Base-by-base conservation (phyloP, 257 asterid species). In the Cynanchum wilfordii region DNA sequence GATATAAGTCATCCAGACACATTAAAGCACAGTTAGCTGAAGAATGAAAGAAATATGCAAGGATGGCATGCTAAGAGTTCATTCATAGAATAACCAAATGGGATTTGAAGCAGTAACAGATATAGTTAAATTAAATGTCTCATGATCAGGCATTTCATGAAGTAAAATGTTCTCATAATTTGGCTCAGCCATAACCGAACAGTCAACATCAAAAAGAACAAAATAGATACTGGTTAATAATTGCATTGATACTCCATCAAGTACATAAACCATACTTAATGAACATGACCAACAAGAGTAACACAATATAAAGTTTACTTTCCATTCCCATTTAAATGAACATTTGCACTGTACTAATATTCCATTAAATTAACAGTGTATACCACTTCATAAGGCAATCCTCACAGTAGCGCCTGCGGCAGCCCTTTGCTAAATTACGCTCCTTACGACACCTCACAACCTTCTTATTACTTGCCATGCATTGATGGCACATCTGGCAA, bases 401-500 rank as follows among this genome's bases (percentile, higher is more conserved):
- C 56, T 69, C 30, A 68, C 93, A 88, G 67, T 88, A 88, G 45
- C 93, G 90, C 62, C 74, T 81, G 19, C 33, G 72, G 16, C 77
- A 68, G 22, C 59, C 72, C 15, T 51, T 69, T 44, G 20, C n/a
- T n/a, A 6, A 13, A 0, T 24, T n/a, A 10, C 75, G 75, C 33
- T 84, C 74, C 56, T 65, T 52, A 76, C 73, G 75, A 78, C 93
- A 88, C 69, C 92, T 75, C 38, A 76, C 85, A 56, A 88, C 90
- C 64, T 76, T 73, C 79, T 81, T 83, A 69, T 76, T 80, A 67
- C 88, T 88, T 59, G 4, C 70, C 86, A 77, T 74, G 84, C 93
- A 88, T 59, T 88, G 93, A 79, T 88, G 93, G 68, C 93, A 88
- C 90, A 86, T 88, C 79, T 75, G 84, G 81, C 66, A 81, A 52